phyloP scores from a whole-genome alignment of 2,329 filamentous ascomycete genomes.

The Pseudohalonectria lignicola region DNA sequence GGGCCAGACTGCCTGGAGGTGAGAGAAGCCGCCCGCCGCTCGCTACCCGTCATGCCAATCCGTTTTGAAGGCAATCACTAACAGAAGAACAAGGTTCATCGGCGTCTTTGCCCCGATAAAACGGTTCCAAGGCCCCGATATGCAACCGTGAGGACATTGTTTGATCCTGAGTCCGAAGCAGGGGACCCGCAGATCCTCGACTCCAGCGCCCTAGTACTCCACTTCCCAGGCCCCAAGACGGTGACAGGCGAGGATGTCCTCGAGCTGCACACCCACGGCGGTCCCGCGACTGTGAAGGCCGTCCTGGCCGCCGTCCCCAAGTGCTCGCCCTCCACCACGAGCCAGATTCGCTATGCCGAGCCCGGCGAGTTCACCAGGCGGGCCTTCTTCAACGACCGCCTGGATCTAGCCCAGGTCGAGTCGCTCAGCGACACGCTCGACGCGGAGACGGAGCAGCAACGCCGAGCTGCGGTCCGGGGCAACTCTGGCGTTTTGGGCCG shows the following conservation, averaged over 20 bases:
- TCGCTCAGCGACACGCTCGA: slow-evolving; percentile 50
- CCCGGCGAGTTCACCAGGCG: slow-evolving; percentile 91
- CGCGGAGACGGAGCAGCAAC: slow-evolving; percentile 84
- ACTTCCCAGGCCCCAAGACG: slow-evolving; percentile 70
- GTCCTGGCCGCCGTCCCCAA: slow-evolving; percentile 67
- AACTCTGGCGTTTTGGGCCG: slow-evolving; percentile 57
- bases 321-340: slow-evolving; percentile 18
- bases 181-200: slow-evolving; percentile 51
- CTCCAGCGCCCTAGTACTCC: slow-evolving; percentile 67
- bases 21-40: too few species aligned
- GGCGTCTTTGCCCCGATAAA: slow-evolving; percentile 35
- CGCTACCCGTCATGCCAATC: too few species aligned
- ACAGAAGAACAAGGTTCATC: slow-evolving; percentile 36
- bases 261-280: slow-evolving; percentile 91
- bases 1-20: slow-evolving; percentile 64
- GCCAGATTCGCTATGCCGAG: slow-evolving; percentile 70
- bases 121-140: slow-evolving; percentile 34
- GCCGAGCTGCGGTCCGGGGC: slow-evolving; percentile 72
- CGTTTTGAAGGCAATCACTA: too few species aligned
- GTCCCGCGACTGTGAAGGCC: slow-evolving; percentile 77
- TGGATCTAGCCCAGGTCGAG: slow-evolving; percentile 79
- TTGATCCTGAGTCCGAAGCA: slow-evolving; percentile 29
- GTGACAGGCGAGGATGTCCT: slow-evolving; percentile 89
- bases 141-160: slow-evolving; percentile 66
- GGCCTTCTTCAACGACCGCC: slow-evolving; percentile 75